Conservation (phyloP, 257 asterid species). For the Solanum gandarillasii region DNA sequence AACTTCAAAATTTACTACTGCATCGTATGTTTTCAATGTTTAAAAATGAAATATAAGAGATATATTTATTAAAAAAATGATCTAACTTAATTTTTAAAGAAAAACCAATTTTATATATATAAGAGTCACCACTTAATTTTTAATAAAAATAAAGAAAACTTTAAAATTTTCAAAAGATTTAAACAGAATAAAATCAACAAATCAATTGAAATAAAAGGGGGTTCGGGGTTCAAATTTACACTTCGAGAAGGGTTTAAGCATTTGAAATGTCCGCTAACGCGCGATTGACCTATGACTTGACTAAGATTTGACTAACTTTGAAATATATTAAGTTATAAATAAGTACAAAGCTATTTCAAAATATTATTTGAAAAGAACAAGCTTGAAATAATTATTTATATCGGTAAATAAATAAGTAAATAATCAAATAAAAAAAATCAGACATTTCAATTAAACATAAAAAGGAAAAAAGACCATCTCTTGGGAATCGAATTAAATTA, state of each 20-base stretch:
- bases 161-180: neutral
- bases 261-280: too few species aligned
- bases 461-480: neutral
- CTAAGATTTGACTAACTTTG: neutral
- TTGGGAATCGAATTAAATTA: too few species aligned
- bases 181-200: too few species aligned
- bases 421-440: neutral
- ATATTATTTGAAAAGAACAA: neutral
- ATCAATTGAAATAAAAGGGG: neutral
- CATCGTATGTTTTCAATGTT: neutral
- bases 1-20: too few species aligned
- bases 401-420: neutral
- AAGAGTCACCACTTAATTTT: neutral
- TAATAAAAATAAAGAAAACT: neutral
- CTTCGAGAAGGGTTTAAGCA: neutral
- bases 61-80: too few species aligned
- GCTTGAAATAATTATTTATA: too few species aligned
- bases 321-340: neutral
- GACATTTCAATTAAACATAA: too few species aligned
- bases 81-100: too few species aligned
- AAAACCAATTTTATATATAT: too few species aligned
- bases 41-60: neutral
- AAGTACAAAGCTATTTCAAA: neutral
- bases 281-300: neutral
- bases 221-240: too few species aligned